Conservation (phyloP, 164 flowering plant species). For the Aristolochia fimbriata region DNA sequence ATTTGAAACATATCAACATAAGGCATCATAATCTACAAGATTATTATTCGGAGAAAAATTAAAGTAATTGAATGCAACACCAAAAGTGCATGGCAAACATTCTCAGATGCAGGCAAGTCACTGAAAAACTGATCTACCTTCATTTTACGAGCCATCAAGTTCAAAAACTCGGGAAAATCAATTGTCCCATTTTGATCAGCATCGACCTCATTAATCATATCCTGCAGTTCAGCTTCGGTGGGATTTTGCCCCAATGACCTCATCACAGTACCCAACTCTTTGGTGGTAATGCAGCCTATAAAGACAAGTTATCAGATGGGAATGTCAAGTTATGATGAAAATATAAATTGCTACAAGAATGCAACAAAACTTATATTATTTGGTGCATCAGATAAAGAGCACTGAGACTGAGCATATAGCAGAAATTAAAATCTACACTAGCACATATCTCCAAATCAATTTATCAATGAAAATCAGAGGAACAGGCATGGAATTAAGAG, state of each 20-base stretch:
- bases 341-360: too few relatives aligned
- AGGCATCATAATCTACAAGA: too few relatives aligned
- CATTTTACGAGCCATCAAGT: slow-evolving; percentile 18
- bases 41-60: too few relatives aligned
- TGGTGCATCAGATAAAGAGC: too few relatives aligned
- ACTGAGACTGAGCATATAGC: too few relatives aligned
- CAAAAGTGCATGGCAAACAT: neutral
- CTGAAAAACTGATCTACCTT: slow-evolving; percentile 2
- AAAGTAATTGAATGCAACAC: neutral
- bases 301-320: neutral
- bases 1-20: too few relatives aligned
- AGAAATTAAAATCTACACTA: too few relatives aligned
- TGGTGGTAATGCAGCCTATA: slow-evolving; percentile 16
- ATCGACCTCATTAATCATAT: slow-evolving; percentile 19
- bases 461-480: too few relatives aligned
- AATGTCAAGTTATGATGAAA: too few relatives aligned
- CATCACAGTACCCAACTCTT: slow-evolving; percentile 18
- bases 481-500: too few relatives aligned
- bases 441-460: too few relatives aligned
- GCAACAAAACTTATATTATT: too few relatives aligned
- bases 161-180: slow-evolving; percentile 15
- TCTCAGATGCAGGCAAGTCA: neutral
- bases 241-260: slow-evolving; percentile 20
- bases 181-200: slow-evolving; percentile 18
- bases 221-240: slow-evolving; percentile 15